Base-by-base conservation (phyloP, 2,329 filamentous ascomycete species). In the Colletotrichum karsti region DNA sequence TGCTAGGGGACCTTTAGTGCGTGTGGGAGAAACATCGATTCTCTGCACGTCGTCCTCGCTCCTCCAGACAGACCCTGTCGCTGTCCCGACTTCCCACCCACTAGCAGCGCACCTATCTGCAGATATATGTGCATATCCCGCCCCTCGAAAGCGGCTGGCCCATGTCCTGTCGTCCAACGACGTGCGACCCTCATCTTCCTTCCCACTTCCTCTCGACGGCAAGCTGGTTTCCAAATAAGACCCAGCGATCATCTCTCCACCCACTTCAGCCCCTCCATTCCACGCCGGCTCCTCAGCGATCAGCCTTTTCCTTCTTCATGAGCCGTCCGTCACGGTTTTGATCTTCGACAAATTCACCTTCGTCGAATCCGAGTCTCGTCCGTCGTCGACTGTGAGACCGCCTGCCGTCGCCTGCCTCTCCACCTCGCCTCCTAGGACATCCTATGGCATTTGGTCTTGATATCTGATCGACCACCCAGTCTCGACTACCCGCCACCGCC, bases 81-180 rank as follows among this genome's bases (percentile, higher is more conserved):
- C 51, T 37, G 35, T 67, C 54, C 28, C 59, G 46, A 64, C 35
- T 24, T 51, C 54, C 63, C 63, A 56, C 42, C 63, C 63, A 67
- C 62, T 67, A 56, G 39, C 42, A 61, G 55, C 62, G 50, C 63
- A 62, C 35, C 61, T 65, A 69, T 69, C 66, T 69, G 62, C 66
- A 69, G 62, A 69, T 69, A 66, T 69, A 69, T 60, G 33, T 69
- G 55, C 62, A 67, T 67, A 67, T 69, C 66, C 66, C 66, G 66
- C 56, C 62, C 28, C 37, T 69, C 55, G 55, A 59, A 59, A 57
- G 66, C 63, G 20, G 63, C 41, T 50, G 62, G 55, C 42, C 66
- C 63, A 60, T 67, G 35, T 62, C 24, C 54, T 58, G 41, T 48
- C 28, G 62, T 69, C 48, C 55, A 61, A 66, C 66, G 51, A n/a